Base-by-base conservation (phyloP, 495 filamentous ascomycete genomes). In the Aspergillus baeticus region DNA sequence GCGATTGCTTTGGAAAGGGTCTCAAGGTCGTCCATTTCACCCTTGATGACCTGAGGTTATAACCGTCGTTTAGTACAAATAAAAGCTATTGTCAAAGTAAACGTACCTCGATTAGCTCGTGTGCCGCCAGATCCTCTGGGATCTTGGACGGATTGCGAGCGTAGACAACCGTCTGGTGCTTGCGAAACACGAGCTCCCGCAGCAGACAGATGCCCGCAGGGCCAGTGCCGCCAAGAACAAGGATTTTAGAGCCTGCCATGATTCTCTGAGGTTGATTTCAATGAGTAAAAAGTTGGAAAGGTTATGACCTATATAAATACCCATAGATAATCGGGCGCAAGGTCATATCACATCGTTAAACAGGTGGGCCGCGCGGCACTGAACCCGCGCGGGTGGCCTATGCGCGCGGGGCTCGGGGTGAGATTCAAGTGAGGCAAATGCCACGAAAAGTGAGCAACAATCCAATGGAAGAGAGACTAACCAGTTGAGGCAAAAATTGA, bases 131-230 rank as follows among this genome's bases (percentile, higher is more conserved):
- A 37, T 49, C 46, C 13, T 37, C 46, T n/a, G 33, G 29, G 26
- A 49, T 49, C 18, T 49, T 49, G 7, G 46, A 49, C 4, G 46
- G 46, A 23, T 49, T 49, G 8, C 46, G 29, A 1, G 46, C 46
- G 18, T 49, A 49, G 18, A 37, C 46, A 5, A 49, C 17, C 17
- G 33, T 49, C 33, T 36, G 31, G 17, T 49, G 46, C 18, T 49
- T 21, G 17, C 46, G 46, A 18, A 10, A 37, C 2, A 37, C 46
- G 8, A 49, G 46, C 37, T 49, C 46, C 21, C 46, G 46, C 8
- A 49, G 33, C 17, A 49, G 46, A 33, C 46, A 49, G 18, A 49
- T 49, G 17, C 46, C 46, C 15, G 46, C 46, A 10, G 46, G 46
- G 13, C 46, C 46, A 2, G 46, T 49, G 46, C 46, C 46, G 21